Evolutionary conservation across 768 basidiomycete genomes (phyloP), one percentile per base, ranked within the genome.

Genomic region (Infundibulicybe gibba): DNA sequence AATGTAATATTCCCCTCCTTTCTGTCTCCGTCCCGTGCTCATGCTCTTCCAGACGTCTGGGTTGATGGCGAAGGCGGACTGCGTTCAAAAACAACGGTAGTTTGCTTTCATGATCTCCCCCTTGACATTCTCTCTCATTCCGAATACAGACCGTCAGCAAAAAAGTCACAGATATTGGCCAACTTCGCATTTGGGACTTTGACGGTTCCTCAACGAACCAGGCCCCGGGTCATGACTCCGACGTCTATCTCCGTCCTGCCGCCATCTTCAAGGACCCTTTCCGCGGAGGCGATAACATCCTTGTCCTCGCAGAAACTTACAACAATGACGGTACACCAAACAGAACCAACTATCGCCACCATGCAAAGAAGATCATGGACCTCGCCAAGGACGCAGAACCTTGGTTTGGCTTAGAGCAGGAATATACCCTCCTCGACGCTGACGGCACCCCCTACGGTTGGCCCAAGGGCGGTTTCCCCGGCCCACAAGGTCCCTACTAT

Each of bases 381-480:
- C 81, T 85, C 49, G 90, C 87, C 58, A 90, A 90, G 70, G 84
- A 83, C 1, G 14, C 61, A 17, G 72, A 71, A 45, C 97, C 97
- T 30, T 99, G 97, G 97, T 98, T 99, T 67, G 94, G 95, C 72
- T 76, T 98, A 53, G 95, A 98, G 70, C 97, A 99, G 69, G 97
- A 98, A 66, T 99, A 97, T 78, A 98, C 95, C 57, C 86, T 99
- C 56, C 89, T 99, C 59, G 94, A 93, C 63, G 78, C 76, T 54
- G 97, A 98, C 66, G 94, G 86, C 56, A 75, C 79, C 51, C 95
- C 95, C 40, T 88, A 76, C 68, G 93, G 92, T 46, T 98, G 97
- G 97, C 97, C 97, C 61, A 94, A 94, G 72, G 94, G 93, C 59
- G 97, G 97, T 71, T 99, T 97, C 87, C 97, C 97, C 52, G 97